Percentiles rank a stretch among this genome's conserved stretches.
phyloP scores from a whole-genome alignment of 148 eudicot genomes.

The Heliamphora exappendiculata region DNA sequence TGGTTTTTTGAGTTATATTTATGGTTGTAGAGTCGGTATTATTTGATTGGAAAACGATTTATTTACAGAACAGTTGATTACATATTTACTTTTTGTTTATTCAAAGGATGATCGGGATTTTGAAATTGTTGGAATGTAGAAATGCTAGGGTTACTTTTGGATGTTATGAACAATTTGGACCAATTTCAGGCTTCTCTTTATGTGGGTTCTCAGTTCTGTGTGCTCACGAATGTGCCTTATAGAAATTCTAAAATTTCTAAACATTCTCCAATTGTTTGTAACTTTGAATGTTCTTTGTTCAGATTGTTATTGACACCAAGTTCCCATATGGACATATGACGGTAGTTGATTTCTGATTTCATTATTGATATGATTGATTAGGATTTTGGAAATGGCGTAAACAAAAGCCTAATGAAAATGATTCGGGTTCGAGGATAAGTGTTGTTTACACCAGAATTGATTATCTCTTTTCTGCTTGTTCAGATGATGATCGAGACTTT shows the following conservation, averaged over 20 bases:
- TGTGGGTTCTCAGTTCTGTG: background rate
- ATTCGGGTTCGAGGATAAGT: background rate
- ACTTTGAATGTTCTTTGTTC: background rate
- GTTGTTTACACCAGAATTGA: background rate
- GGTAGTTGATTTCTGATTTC: background rate
- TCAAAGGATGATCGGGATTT: no score
- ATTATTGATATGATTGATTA: background rate
- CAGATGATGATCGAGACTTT: background rate
- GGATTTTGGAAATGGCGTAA: background rate
- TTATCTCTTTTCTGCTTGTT: background rate
- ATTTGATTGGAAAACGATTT: background rate
- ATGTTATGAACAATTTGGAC: background rate
- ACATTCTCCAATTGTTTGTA: background rate
- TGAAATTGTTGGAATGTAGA: no score
- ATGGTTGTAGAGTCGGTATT: background rate
- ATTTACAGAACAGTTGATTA: background rate
- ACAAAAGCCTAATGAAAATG: background rate
- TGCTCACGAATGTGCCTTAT: background rate
- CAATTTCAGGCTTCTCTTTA: background rate
- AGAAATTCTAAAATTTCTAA: background rate
- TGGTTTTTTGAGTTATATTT: background rate
- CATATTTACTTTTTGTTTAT: background rate
- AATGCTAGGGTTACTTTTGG: no score
- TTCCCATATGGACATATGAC: background rate
- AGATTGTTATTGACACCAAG: background rate